Evolutionary conservation across 352 stramenopile genomes (phyloP).

Genomic region (Pythium sp.): DNA sequence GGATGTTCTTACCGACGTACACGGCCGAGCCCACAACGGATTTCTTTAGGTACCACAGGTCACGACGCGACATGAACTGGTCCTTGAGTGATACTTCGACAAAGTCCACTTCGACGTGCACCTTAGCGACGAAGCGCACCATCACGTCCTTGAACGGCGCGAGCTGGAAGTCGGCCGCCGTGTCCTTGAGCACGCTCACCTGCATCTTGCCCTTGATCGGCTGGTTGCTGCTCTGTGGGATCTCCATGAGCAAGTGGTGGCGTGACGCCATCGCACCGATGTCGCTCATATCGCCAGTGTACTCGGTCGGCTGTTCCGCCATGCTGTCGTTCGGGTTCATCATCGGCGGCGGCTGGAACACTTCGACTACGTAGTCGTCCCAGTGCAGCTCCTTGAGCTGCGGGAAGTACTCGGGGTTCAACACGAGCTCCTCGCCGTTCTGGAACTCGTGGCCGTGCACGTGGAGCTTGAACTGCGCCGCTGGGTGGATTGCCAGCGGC

Average conservation of each 20-base stretch:
- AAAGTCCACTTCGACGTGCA: conserved; percentile 79
- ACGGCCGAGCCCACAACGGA: conserved; percentile 64
- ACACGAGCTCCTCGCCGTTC: conserved; percentile 72
- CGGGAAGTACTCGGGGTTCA: conserved; percentile 82
- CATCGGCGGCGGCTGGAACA: conserved; percentile 52
- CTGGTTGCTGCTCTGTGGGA: conserved; percentile 58
- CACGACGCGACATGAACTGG: conserved; percentile 91
- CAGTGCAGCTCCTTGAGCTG: conserved; percentile 61
- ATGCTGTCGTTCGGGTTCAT: conserved; percentile 11
- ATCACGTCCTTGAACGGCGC: conserved; percentile 79
- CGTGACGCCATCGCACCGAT: conserved; percentile 24
- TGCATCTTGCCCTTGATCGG: conserved; percentile 78
- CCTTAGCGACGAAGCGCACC: conserved; percentile 78
- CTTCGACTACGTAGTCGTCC: conserved; percentile 79
- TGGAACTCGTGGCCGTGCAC: conserved; percentile 84
- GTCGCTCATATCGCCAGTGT: conserved; percentile 13
- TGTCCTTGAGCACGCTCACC: conserved; percentile 83
- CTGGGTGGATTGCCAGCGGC: conserved; percentile 43
- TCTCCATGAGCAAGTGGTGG: conserved; percentile 75
- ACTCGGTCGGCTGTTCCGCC: conserved; percentile 17
- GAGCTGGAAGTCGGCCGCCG: conserved; percentile 66
- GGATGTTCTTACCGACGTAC: conserved; percentile 77
- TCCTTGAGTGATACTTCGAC: conserved; percentile 90
- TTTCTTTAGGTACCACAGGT: conserved; percentile 86
- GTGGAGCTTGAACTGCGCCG: conserved; percentile 73